Percentiles rank a stretch among this genome's conserved stretches.
phyloP scores from a whole-genome alignment of 495 filamentous ascomycete genomes.

The Opeltia flavorubescens region DNA sequence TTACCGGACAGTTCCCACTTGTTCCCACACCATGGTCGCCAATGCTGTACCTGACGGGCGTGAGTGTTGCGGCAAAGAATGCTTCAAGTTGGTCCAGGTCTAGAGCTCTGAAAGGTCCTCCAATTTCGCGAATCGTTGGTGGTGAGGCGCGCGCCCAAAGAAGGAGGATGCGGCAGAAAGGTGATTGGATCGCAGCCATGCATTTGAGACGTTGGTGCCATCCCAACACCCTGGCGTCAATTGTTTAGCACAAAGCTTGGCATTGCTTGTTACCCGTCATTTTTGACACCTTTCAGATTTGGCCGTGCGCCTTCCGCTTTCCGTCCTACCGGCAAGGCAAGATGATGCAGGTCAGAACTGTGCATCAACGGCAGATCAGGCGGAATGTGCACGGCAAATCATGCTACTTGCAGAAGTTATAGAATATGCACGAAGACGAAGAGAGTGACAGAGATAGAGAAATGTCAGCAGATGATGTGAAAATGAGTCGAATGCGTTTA shows the following conservation, averaged over 20 bases:
- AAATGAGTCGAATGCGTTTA: too few species aligned
- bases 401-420: too few species aligned
- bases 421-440: too few species aligned
- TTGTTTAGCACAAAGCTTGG: slow-evolving; percentile 1
- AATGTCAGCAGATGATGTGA: too few species aligned
- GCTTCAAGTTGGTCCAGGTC: background rate
- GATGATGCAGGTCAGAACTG: too few species aligned
- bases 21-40: background rate
- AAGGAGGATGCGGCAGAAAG: background rate
- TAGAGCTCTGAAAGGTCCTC: background rate
- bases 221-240: background rate
- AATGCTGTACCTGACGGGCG: background rate
- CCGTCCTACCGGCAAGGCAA: background rate
- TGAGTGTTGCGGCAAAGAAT: slow-evolving; percentile 1
- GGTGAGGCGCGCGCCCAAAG: background rate
- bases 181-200: background rate
- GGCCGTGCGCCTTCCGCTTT: background rate
- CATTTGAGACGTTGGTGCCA: background rate
- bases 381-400: too few species aligned
- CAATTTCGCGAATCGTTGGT: background rate
- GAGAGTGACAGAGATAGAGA: too few species aligned
- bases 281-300: background rate
- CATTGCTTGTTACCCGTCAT: background rate
- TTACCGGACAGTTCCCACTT: background rate
- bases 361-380: too few species aligned